Conservation (phyloP, 1,284 basidiomycete genomes). For the Vanrija sp. region DNA sequence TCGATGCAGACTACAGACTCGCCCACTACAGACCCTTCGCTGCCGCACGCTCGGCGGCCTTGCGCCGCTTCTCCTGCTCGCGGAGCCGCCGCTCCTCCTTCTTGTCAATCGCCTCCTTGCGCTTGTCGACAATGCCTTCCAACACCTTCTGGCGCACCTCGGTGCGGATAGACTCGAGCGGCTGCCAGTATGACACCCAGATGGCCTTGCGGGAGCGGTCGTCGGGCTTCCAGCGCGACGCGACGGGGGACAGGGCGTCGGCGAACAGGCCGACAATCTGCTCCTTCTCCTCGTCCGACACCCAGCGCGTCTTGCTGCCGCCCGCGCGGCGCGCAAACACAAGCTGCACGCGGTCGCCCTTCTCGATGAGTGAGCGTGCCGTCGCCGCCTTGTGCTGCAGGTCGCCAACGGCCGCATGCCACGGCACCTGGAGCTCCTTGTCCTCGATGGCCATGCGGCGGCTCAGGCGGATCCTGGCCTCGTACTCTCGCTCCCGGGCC, state of each 20-base stretch:
- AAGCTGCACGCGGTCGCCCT: conserved; percentile 42
- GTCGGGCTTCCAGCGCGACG: conserved; percentile 86
- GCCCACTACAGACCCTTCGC: not conserved
- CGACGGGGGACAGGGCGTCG: conserved; percentile 71
- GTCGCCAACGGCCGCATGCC: conserved; percentile 39
- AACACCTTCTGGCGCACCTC: conserved; percentile 66
- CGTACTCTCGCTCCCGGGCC: conserved; percentile 21
- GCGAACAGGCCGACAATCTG: conserved; percentile 57
- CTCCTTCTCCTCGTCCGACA: conserved; percentile 19
- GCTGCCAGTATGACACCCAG: conserved; percentile 69
- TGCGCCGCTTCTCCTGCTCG: conserved; percentile 92
- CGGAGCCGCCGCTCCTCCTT: conserved; percentile 27
- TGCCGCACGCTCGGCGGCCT: conserved; percentile 64
- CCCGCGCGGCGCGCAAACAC: conserved; percentile 36
- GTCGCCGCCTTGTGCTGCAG: conserved; percentile 36
- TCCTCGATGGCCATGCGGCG: conserved; percentile 34
- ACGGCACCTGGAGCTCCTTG: conserved; percentile 45
- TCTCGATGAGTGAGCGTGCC: conserved; percentile 30
- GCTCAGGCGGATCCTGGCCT: conserved; percentile 22
- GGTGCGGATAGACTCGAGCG: conserved; percentile 77
- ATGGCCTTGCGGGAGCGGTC: conserved; percentile 65
- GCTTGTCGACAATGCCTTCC: conserved; percentile 68
- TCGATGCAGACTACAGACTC: not conserved
- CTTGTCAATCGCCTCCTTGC: conserved; percentile 20
- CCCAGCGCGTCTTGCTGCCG: conserved; percentile 2